Evolutionary conservation across 768 basidiomycete genomes (phyloP).

Genomic region (Leccinellum rugosiceps): DNA sequence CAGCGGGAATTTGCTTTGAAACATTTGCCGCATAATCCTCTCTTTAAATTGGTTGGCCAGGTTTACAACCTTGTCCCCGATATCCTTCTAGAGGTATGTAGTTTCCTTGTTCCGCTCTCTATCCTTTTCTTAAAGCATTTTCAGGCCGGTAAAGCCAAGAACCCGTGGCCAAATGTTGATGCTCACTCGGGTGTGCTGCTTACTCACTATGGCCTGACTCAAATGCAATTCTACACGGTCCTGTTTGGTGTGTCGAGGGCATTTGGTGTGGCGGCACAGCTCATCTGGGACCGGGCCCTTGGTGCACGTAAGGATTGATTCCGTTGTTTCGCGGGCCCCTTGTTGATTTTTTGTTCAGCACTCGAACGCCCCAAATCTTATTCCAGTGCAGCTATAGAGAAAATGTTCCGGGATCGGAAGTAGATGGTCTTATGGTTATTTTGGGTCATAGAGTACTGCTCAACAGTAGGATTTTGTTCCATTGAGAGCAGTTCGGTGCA

Average conservation of each 20-base stretch:
- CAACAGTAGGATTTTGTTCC: neutral
- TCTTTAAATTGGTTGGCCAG: conserved; percentile 93
- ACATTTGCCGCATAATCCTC: conserved; percentile 79
- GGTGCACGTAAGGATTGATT: conserved; percentile 68
- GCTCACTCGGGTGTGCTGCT: conserved; percentile 92
- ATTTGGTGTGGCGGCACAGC: conserved; percentile 83
- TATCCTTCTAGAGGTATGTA: conserved; percentile 75
- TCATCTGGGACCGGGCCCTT: conserved; percentile 92
- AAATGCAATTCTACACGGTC: conserved; percentile 98
- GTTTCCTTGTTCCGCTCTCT: neutral
- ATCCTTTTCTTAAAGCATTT: neutral
- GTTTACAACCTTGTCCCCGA: conserved; percentile 86
- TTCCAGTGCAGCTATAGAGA: conserved; percentile 74
- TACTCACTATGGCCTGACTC: conserved; percentile 79
- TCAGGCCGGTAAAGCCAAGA: conserved; percentile 88
- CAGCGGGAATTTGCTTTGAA: conserved; percentile 88
- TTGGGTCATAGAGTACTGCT: neutral
- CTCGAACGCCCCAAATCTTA: conserved; percentile 92
- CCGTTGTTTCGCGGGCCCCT: neutral
- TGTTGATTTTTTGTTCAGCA: conserved; percentile 38
- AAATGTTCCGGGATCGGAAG: conserved; percentile 58
- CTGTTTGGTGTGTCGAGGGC: conserved; percentile 96
- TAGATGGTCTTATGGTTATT: conserved; percentile 3
- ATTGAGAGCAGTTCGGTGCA: neutral
- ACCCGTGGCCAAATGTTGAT: conserved; percentile 97